phyloP scores from a whole-genome alignment of 2,329 filamentous ascomycete genomes.

The Bipolaris bicolor region DNA sequence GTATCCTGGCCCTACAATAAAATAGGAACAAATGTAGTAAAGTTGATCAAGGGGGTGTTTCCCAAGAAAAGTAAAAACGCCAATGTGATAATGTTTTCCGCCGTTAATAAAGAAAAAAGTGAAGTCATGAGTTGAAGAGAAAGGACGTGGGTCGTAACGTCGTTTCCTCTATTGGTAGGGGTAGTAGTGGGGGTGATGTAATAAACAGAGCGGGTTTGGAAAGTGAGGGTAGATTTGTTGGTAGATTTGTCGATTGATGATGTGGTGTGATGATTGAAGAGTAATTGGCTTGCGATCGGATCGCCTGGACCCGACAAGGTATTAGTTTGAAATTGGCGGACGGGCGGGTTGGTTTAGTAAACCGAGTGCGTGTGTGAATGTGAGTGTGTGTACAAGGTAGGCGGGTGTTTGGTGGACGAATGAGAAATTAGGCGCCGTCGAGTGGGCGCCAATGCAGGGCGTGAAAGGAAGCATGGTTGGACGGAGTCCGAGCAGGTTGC shows the following conservation, averaged over 20 bases:
- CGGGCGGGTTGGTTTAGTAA: slow-evolving; percentile 1
- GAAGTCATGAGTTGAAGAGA: slow-evolving; percentile 10
- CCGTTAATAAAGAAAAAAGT: slow-evolving; percentile 2
- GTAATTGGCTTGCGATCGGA: slow-evolving; percentile 38
- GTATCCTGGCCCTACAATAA: slow-evolving; percentile 13
- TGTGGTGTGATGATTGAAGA: slow-evolving; percentile 20
- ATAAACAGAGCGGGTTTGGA: slow-evolving; percentile 37
- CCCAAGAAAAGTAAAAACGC: slow-evolving; percentile 6
- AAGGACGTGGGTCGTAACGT: slow-evolving; percentile 20
- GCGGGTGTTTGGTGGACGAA: slow-evolving; percentile 10
- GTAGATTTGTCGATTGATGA: slow-evolving; percentile 15
- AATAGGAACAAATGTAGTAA: slow-evolving; percentile 5
- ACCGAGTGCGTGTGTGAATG: not conserved
- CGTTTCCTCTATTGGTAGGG: slow-evolving; percentile 10
- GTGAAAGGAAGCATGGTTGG: slow-evolving; percentile 18
- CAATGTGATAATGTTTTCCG: slow-evolving; percentile 15
- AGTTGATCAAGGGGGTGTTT: too few relatives aligned
- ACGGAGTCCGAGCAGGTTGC: slow-evolving; percentile 31
- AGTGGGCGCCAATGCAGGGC: slow-evolving; percentile 29
- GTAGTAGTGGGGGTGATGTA: slow-evolving; percentile 12
- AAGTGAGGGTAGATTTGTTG: slow-evolving; percentile 15
- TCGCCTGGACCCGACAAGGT: slow-evolving; percentile 43
- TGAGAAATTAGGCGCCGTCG: slow-evolving; percentile 24
- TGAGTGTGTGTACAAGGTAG: slow-evolving; percentile 4
- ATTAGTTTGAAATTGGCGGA: slow-evolving; percentile 28